phyloP scores from a whole-genome alignment of 2,329 filamentous ascomycete species.

The Fusarium sp. region DNA sequence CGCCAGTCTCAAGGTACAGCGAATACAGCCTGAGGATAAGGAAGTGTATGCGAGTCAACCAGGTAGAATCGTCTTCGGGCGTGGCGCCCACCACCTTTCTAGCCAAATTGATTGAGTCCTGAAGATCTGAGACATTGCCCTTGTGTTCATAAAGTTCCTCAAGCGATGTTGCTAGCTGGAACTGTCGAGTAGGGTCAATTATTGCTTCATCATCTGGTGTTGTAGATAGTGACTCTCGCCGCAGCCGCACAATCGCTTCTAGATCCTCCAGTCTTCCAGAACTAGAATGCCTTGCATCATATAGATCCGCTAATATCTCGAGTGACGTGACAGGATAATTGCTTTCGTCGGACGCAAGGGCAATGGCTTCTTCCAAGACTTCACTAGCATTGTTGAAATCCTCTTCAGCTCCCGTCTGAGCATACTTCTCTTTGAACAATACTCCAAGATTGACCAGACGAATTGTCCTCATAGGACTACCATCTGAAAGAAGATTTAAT shows the following conservation, averaged over 20 bases:
- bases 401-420: rapidly evolving
- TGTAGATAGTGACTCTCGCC: not conserved
- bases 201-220: rapidly evolving
- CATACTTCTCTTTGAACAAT: not conserved
- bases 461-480: rapidly evolving
- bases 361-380: not conserved
- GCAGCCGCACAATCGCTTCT: not conserved
- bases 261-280: not conserved
- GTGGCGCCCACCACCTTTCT: not conserved
- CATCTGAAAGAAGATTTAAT: rapidly evolving
- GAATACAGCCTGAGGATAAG: not conserved
- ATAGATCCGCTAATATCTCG: not conserved
- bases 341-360: not conserved
- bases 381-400: not conserved
- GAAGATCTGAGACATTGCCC: not conserved
- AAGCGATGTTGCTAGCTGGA: not conserved
- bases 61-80: not conserved
- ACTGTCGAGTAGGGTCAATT: not conserved
- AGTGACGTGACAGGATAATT: not conserved
- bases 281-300: not conserved
- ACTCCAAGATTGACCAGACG: not conserved
- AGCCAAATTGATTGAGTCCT: not conserved
- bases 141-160: not conserved
- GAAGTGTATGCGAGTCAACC: not conserved
- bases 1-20: not conserved